These are phyloP conservation scores for Aspergillus ustus DNA, from an alignment of 2,329 filamentous ascomycete species.

Conservation along the genomic window DNA sequence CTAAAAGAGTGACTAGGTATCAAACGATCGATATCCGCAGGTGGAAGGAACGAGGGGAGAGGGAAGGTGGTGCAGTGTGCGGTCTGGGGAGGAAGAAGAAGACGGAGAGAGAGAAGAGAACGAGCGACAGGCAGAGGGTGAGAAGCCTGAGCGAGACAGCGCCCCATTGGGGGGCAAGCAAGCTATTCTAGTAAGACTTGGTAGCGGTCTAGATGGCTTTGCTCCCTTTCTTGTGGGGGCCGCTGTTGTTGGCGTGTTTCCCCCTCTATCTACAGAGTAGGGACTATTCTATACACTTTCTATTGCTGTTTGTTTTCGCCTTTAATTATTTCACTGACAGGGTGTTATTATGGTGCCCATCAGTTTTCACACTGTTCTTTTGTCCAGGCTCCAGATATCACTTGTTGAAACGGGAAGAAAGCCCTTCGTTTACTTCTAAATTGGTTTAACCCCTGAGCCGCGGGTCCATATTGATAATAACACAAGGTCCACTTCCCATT, in stretches of 20 bases:
- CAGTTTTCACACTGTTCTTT: not conserved
- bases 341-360: too few relatives aligned
- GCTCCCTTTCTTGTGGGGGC: not conserved
- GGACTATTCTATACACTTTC: not conserved
- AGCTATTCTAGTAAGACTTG: conserved; percentile 4
- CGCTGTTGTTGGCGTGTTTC: not conserved
- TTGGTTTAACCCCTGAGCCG: conserved; percentile 12
- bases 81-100: conserved; percentile 2
- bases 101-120: conserved; percentile 2
- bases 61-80: conserved; percentile 7
- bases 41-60: conserved; percentile 18
- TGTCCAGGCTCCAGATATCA: not conserved
- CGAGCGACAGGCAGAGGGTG: not conserved
- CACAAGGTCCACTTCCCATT: conserved; percentile 6
- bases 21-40: conserved; percentile 17
- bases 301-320: not conserved
- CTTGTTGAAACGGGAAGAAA: not conserved
- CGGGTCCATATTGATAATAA: conserved; percentile 1
- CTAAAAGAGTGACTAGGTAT: conserved; percentile 21
- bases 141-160: conserved; percentile 27
- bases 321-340: too few relatives aligned
- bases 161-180: conserved; percentile 6
- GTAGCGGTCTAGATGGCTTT: conserved; percentile 11
- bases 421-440: conserved; percentile 9
- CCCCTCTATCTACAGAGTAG: too few relatives aligned